Evolutionary conservation across 805 yeast species (phyloP), one percentile per base, ranked within the genome.

Genomic region (Metahyphopichia silvanorum): DNA sequence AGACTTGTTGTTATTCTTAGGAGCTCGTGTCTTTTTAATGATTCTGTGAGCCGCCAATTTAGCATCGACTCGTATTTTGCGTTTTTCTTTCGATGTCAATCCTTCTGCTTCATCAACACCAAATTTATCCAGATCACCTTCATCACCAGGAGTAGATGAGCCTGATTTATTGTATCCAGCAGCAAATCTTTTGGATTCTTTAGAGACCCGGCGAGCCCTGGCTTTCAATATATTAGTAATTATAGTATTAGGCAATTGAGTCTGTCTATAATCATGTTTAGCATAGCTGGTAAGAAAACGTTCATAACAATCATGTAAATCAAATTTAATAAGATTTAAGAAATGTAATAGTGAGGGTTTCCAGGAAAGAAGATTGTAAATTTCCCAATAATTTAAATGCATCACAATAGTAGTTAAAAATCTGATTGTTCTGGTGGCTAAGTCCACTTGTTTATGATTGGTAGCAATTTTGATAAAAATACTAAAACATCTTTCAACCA

Each of bases 351-450:
- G 59, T 5, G 67, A 56, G 2, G 72, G 71, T 37, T 65, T 63
- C 66, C 68, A 61, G 13, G 51, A 47, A 12, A 66, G 49, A 23
- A 67, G 46, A 31, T 63, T 66, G 46, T 64, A 66, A 16, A 67
- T 39, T 40, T 67, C 71, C 73, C 73, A 67, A 46, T 67, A 67
- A 39, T 66, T 66, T 26, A 63, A 44, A 24, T 43, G 43, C 67
- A 62, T 60, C 13, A 66, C 38, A 1, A 64, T 47, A 10, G 50
- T 47, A 14, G 71, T 64, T 34, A 67, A 49, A 35, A 62, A 64
- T 22, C 69, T 41, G 18, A 66, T 61, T 3, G 66, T 47, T 25
- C 38, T 41, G 1, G 70, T 51, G 6, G 70, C 51, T 13, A 66
- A 39, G 9, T 49, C 60, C 25, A 65, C 48, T 24, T 48, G 44